These are phyloP conservation scores for Yarrowia keelungensis DNA, from an alignment of 805 yeast genomes.

Conservation along the genomic window DNA sequence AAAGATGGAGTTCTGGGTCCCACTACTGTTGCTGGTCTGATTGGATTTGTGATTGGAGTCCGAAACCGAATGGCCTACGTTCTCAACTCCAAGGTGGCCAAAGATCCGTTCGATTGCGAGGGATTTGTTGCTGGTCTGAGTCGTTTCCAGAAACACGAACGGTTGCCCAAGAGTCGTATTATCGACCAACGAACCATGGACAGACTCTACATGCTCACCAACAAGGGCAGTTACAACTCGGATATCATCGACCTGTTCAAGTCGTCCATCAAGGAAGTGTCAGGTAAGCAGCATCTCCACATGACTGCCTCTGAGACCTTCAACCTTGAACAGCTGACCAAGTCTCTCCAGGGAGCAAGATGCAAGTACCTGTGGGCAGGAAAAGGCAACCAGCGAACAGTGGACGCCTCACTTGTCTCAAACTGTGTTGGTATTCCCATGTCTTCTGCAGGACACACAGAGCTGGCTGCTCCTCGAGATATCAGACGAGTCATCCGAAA, in stretches of 20 bases:
- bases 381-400: conserved; percentile 55
- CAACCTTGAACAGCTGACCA: conserved; percentile 49
- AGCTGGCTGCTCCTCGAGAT: conserved; percentile 9
- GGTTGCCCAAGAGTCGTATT: conserved; percentile 58
- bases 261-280: conserved; percentile 72
- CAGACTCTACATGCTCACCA: conserved; percentile 57
- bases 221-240: conserved; percentile 52
- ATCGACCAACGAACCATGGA: conserved; percentile 65
- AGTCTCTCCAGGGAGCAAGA: conserved; percentile 49
- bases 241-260: conserved; percentile 61
- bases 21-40: conserved; percentile 74
- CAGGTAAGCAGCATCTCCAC: conserved; percentile 50
- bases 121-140: conserved; percentile 70
- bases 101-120: conserved; percentile 83
- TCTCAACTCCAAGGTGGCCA: conserved; percentile 62
- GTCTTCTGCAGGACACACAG: conserved; percentile 31
- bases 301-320: conserved; percentile 50
- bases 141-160: conserved; percentile 77
- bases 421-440: conserved; percentile 36
- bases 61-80: conserved; percentile 67
- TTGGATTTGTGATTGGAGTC: conserved; percentile 77
- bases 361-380: conserved; percentile 56
- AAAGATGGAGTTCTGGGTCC: conserved; percentile 67
- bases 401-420: conserved; percentile 12
- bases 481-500: conserved; percentile 27